Base-by-base conservation (phyloP, 768 basidiomycete species). In the Antrodiella citrinella region DNA sequence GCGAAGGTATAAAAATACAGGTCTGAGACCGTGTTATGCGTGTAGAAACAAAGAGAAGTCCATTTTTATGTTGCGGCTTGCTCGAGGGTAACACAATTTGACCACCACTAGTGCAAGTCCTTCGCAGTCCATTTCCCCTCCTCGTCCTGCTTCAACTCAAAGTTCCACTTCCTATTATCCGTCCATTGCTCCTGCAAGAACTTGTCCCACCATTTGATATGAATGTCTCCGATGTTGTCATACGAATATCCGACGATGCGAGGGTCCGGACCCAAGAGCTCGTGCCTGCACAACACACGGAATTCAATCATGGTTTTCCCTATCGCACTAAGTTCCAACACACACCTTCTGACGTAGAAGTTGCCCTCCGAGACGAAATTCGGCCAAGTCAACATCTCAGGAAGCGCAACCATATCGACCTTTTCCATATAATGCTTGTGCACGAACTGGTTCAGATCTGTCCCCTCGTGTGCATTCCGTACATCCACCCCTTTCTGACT, bases 111-210 rank as follows among this genome's bases (percentile, higher is more conserved):
- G 30, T 35, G 30, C 15, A 35, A 15, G 18, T 62, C 61, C 44
- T 65, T 65, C 49, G 72, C 72, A 4, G 71, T 60, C 71, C 72
- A 74, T 24, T 64, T 56, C 22, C 69, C 69, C 10, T 55, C 47
- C 26, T 62, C 67, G 30, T 66, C 56, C 63, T 65, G 61, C 19
- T 49, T 50, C 5, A 70, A 65, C 21, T 67, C 67, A 24, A 71
- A 56, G 42, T 59, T 49, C 73, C 73, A 74, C 57, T 71, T 71
- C 26, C 65, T 60, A 40, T 62, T 62, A 39, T 68, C 71, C 60
- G 69, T 65, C 72, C 72, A 74, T 51, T 70, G 70, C 47, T 72
- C 71, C 26, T 63, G 59, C 44, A 74, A 54, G 55, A 71, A 74
- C 30, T 57, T 65, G 51, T 74, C 72, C 70, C 70, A 72, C 68